Percentiles rank a stretch among this genome's conserved stretches.
Conservation (phyloP, 306 rosid species). For the Trifolium repens region DNA sequence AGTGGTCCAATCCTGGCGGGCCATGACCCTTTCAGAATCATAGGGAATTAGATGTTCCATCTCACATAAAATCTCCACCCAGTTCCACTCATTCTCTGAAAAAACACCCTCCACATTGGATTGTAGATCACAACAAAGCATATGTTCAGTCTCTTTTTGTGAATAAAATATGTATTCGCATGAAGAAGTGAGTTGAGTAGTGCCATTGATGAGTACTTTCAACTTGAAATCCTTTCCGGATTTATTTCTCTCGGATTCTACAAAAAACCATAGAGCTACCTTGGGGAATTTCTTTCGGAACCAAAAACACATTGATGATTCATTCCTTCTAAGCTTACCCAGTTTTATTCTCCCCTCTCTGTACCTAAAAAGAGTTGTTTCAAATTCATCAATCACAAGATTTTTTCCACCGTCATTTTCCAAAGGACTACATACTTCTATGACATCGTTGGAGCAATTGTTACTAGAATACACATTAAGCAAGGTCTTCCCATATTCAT, state of each 20-base stretch:
- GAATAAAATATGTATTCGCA: neutral
- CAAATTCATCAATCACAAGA: neutral
- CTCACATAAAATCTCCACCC: constrained; percentile 17
- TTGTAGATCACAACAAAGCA: neutral
- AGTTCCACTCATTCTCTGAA: constrained; percentile 18
- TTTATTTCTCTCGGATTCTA: neutral
- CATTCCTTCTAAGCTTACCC: neutral
- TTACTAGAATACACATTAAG: constrained; percentile 12
- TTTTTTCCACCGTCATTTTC: neutral
- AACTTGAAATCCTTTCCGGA: constrained; percentile 2
- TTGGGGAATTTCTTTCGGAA: constrained; percentile 5
- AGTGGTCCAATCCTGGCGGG: neutral
- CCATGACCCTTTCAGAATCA: constrained; percentile 3
- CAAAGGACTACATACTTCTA: neutral
- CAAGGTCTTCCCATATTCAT: neutral
- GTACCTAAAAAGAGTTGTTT: too few relatives aligned
- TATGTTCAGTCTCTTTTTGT: too few relatives aligned
- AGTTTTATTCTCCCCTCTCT: neutral
- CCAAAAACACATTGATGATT: neutral
- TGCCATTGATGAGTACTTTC: constrained; percentile 26
- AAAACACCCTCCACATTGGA: neutral
- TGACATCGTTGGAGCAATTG: neutral
- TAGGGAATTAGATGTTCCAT: neutral
- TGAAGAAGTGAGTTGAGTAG: constrained; percentile 5
- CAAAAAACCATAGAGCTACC: neutral